A percentile compares a stretch with the other conserved stretches of the same genome.
Evolutionary conservation across 768 basidiomycete species (phyloP).

Genomic region (Rhodotorula taiwanensis): DNA sequence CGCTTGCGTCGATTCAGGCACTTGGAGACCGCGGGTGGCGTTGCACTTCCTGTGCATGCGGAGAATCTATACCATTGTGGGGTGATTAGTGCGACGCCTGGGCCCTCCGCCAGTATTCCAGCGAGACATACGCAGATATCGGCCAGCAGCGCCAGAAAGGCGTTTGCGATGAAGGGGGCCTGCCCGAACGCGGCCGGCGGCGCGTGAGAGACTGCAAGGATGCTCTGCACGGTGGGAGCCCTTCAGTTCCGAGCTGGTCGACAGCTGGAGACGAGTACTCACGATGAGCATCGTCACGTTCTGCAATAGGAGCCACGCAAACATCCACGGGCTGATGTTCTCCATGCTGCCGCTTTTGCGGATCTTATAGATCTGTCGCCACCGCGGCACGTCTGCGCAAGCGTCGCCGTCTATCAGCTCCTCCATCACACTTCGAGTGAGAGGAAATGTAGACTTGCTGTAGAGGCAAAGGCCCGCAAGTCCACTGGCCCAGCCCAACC

Average conservation of each 20-base stretch:
- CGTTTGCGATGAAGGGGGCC: conserved; percentile 3
- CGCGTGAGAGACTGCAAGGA: conserved; percentile 7
- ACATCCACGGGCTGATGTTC: not conserved
- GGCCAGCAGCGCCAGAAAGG: not conserved
- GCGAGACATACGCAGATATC: not conserved
- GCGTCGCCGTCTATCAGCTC: too few species aligned
- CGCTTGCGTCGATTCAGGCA: too few species aligned
- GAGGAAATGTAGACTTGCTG: not conserved
- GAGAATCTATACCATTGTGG: too few species aligned
- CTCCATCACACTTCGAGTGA: not conserved
- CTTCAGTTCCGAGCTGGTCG: not conserved
- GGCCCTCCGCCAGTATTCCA: too few species aligned
- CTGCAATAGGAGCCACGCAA: conserved; percentile 3
- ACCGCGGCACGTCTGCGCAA: not conserved
- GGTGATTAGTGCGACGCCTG: too few species aligned
- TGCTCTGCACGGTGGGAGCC: not conserved
- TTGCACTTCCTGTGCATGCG: too few species aligned
- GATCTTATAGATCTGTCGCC: not conserved
- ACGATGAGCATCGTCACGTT: conserved; percentile 14
- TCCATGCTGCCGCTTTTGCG: not conserved
- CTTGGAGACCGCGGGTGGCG: too few species aligned
- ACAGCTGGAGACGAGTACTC: not conserved
- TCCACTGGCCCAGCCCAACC: not conserved
- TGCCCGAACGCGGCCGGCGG: not conserved
- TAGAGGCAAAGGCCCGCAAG: not conserved